Conservation (phyloP, 345 rosid genomes). For the Kandelia obovata region DNA sequence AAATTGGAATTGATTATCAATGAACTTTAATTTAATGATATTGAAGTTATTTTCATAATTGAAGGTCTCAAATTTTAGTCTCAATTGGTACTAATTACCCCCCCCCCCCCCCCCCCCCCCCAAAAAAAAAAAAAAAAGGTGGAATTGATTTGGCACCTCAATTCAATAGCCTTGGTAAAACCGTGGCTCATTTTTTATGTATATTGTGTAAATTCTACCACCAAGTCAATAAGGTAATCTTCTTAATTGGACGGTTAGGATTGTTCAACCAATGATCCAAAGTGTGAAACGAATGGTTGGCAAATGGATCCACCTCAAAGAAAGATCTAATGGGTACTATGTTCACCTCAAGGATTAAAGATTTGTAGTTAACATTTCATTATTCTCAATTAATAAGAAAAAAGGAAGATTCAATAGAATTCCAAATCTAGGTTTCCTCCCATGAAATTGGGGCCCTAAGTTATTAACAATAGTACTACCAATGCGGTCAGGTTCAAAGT, state of each 20-base stretch:
- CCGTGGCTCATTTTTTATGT: not conserved
- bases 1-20: not conserved
- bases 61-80: no score
- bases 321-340: not conserved
- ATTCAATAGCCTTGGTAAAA: not conserved
- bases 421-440: not conserved
- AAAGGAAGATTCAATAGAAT: not conserved
- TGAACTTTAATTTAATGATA: not conserved
- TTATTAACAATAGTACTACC: not conserved
- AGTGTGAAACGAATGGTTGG: not conserved
- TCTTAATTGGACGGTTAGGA: not conserved
- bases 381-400: no score
- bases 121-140: not conserved
- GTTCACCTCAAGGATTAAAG: no score
- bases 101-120: no score
- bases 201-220: not conserved
- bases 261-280: not conserved
- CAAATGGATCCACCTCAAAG: not conserved
- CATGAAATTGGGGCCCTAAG: not conserved
- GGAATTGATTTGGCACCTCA: not conserved
- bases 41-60: not conserved
- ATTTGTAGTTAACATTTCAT: no score
- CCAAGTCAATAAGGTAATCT: not conserved
- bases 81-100: no score
- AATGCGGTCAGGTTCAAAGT: no score